These are phyloP conservation scores for Tuber borchii DNA, from an alignment of 495 filamentous ascomycete species.

Conservation along the genomic window DNA sequence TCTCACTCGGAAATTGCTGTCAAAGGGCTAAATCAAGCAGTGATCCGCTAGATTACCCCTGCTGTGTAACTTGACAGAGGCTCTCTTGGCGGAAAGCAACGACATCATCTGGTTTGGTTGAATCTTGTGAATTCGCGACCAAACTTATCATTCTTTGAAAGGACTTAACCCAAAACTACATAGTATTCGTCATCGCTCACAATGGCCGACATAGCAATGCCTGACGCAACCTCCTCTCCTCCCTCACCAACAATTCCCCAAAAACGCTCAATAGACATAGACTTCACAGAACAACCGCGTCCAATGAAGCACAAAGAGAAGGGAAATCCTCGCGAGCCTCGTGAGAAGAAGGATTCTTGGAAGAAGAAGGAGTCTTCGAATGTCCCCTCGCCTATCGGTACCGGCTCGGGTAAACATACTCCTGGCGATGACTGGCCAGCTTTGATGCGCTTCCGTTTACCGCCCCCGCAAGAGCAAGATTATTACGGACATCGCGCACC, in stretches of 20 bases:
- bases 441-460: constrained; percentile 51
- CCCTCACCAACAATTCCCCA: constrained; percentile 51
- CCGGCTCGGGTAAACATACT: constrained; percentile 37
- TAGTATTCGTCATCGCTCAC: constrained; percentile 14
- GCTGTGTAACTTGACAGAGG: not conserved
- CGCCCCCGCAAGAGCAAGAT: constrained; percentile 47
- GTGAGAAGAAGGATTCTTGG: constrained; percentile 60
- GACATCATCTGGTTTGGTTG: not conserved
- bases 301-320: constrained; percentile 47
- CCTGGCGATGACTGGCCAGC: constrained; percentile 36
- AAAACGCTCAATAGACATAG: constrained; percentile 46
- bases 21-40: too few species aligned
- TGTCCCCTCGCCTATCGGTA: constrained; percentile 19
- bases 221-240: constrained; percentile 17
- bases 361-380: constrained; percentile 50
- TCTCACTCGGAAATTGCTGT: too few species aligned
- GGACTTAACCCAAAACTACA: constrained; percentile 3
- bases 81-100: not conserved
- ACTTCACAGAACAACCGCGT: constrained; percentile 42
- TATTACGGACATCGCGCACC: constrained; percentile 40
- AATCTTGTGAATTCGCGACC: not conserved
- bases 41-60: not conserved
- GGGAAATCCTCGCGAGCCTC: constrained; percentile 49
- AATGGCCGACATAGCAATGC: constrained; percentile 42
- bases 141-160: not conserved